Percentiles rank a stretch among this genome's conserved stretches.
Evolutionary conservation across 352 stramenopile species (phyloP).

Genomic region (Phytophthora fragariae): DNA sequence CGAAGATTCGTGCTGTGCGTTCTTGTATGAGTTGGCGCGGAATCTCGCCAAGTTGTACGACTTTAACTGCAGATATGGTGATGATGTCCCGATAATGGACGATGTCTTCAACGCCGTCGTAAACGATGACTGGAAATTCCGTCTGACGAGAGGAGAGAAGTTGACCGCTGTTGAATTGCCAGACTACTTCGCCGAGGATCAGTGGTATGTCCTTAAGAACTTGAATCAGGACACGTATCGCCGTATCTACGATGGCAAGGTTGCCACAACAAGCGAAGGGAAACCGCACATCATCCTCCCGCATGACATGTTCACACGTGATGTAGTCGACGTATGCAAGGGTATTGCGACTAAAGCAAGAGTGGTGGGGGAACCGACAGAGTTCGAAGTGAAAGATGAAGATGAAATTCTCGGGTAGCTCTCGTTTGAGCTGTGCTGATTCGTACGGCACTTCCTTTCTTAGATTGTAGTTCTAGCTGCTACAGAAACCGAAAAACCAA

Average conservation of each 20-base stretch:
- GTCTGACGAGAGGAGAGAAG: too few relatives aligned
- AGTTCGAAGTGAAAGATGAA: neutral
- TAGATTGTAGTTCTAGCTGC: neutral
- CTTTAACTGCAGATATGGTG: slow-evolving; percentile 19
- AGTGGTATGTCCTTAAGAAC: too few relatives aligned
- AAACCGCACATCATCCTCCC: neutral
- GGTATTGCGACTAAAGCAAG: neutral
- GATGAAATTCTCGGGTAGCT: neutral
- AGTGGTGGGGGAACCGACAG: neutral
- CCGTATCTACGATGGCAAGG: too few relatives aligned
- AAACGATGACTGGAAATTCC: too few relatives aligned
- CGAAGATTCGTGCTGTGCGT: slow-evolving; percentile 21
- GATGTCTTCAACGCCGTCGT: too few relatives aligned
- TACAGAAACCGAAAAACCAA: neutral
- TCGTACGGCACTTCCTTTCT: neutral
- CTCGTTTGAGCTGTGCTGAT: neutral
- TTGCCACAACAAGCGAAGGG: too few relatives aligned
- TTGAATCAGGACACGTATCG: too few relatives aligned
- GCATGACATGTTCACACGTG: neutral
- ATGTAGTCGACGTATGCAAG: neutral
- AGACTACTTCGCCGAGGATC: too few relatives aligned
- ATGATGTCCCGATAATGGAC: neutral
- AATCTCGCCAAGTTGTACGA: slow-evolving; percentile 2
- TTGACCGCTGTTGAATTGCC: too few relatives aligned
- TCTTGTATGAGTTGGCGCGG: slow-evolving; percentile 25